Percentiles rank a stretch among this genome's conserved stretches.
Evolutionary conservation across 2,329 filamentous ascomycete species (phyloP).

Genomic region (Colletotrichum shisoi): DNA sequence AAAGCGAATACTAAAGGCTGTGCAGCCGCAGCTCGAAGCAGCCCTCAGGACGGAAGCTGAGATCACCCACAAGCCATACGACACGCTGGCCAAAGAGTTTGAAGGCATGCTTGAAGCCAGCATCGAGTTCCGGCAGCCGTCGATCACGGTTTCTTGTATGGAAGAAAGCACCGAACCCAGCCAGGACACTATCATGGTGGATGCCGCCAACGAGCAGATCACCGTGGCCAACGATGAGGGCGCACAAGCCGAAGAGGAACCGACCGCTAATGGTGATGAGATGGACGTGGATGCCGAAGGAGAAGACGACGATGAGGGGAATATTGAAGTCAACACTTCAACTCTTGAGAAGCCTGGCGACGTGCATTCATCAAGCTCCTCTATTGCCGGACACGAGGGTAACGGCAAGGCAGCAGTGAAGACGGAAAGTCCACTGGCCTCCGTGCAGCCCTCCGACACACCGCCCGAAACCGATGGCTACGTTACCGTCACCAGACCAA

Average conservation of each 20-base stretch:
- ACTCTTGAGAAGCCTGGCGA: conserved; percentile 45
- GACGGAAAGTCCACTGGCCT: conserved; percentile 43
- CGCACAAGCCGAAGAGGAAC: conserved; percentile 45
- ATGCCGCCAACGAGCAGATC: conserved; percentile 58
- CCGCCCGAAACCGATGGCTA: conserved; percentile 61
- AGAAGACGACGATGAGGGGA: conserved; percentile 50
- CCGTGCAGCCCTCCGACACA: conserved; percentile 50
- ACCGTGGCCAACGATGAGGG: conserved; percentile 51
- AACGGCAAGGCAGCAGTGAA: conserved; percentile 42
- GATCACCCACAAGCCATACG: conserved; percentile 73
- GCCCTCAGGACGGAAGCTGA: conserved; percentile 84
- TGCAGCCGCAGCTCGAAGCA: conserved; percentile 79
- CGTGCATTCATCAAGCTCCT: conserved; percentile 43
- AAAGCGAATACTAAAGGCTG: conserved; percentile 84
- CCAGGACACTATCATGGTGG: conserved; percentile 62
- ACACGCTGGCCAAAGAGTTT: conserved; percentile 75
- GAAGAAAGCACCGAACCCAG: conserved; percentile 53
- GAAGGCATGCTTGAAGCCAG: conserved; percentile 76
- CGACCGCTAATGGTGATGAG: conserved; percentile 50
- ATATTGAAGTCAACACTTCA: conserved; percentile 59
- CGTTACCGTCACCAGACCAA: conserved; percentile 46
- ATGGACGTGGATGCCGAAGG: conserved; percentile 51
- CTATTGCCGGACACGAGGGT: conserved; percentile 44
- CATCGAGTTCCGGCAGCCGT: conserved; percentile 62
- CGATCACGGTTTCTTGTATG: conserved; percentile 46